A percentile compares a stretch with the other conserved stretches of the same genome.
Conservation (phyloP, 192 early-diverging fungal genomes). For the Coemansia sp. region DNA sequence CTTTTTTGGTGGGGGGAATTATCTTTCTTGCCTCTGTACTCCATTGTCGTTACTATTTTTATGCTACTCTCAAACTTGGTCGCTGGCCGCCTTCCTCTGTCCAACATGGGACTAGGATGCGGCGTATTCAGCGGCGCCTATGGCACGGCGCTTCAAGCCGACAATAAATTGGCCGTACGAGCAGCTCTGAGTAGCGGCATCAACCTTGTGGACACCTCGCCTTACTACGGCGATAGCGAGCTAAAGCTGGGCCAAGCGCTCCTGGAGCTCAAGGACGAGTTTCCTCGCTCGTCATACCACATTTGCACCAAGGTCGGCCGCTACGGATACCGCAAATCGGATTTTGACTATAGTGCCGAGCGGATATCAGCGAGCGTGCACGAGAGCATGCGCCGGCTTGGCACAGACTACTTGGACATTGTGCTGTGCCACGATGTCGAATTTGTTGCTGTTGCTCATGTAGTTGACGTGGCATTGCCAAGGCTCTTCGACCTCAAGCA, state of each 20-base stretch:
- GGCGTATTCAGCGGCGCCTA: slow-evolving; percentile 53
- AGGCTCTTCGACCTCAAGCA: slow-evolving; percentile 56
- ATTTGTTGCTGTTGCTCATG: slow-evolving; percentile 64
- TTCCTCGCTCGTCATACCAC: slow-evolving; percentile 67
- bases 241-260: slow-evolving; percentile 66
- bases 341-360: slow-evolving; percentile 69
- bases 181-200: slow-evolving; percentile 57
- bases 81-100: slow-evolving; percentile 10
- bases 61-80: slow-evolving; percentile 1
- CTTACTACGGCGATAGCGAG: slow-evolving; percentile 75
- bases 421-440: slow-evolving; percentile 80
- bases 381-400: slow-evolving; percentile 63
- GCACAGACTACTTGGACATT: slow-evolving; percentile 70
- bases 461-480: slow-evolving; percentile 62
- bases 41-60: neutral
- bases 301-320: slow-evolving; percentile 76
- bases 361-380: slow-evolving; percentile 57
- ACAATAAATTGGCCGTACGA: slow-evolving; percentile 13
- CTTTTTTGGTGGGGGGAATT: no score
- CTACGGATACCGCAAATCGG: slow-evolving; percentile 62
- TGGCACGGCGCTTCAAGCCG: slow-evolving; percentile 14
- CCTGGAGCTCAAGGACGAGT: slow-evolving; percentile 45
- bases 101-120: slow-evolving; percentile 40
- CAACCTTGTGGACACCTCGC: slow-evolving; percentile 73
- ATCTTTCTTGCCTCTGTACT: neutral